phyloP scores from a whole-genome alignment of 1,284 basidiomycete species.

The Fomitopsis pinicola region DNA sequence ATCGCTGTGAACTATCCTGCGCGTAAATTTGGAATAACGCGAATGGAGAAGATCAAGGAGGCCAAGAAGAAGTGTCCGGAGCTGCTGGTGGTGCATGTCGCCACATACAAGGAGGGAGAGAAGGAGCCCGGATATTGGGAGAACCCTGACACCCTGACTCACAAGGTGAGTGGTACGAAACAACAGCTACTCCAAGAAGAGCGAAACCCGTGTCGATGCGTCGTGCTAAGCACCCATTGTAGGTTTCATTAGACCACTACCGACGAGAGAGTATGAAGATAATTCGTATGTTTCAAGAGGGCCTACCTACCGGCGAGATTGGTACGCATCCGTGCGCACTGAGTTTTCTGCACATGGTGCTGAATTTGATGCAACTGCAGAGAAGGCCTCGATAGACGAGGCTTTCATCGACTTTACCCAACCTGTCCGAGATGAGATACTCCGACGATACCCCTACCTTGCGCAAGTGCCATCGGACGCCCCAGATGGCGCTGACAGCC shows the following conservation, averaged over 20 bases:
- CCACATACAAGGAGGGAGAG: constrained; percentile 91
- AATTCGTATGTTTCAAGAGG: constrained; percentile 80
- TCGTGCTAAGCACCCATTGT: neutral
- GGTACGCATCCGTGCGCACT: constrained; percentile 35
- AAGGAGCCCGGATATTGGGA: constrained; percentile 87
- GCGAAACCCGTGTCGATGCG: neutral
- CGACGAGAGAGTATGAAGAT: constrained; percentile 89
- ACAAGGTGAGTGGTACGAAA: constrained; percentile 64
- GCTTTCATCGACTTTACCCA: constrained; percentile 88
- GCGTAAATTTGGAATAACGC: constrained; percentile 83
- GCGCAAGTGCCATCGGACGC: constrained; percentile 64
- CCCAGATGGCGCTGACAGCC: constrained; percentile 71
- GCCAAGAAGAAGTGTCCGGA: constrained; percentile 86
- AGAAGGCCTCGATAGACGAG: constrained; percentile 82
- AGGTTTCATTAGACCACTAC: constrained; percentile 96
- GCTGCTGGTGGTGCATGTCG: constrained; percentile 86
- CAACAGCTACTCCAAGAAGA: too few relatives aligned
- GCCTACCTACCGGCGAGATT: constrained; percentile 67
- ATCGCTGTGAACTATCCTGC: constrained; percentile 98
- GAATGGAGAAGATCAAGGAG: constrained; percentile 76
- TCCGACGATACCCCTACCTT: constrained; percentile 77
- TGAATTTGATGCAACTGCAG: constrained; percentile 34
- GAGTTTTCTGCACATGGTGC: neutral
- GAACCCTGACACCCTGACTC: constrained; percentile 80
- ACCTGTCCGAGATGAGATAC: constrained; percentile 68